Conservation (phyloP, 2,329 filamentous ascomycete species). For the Colletotrichum sublineola region DNA sequence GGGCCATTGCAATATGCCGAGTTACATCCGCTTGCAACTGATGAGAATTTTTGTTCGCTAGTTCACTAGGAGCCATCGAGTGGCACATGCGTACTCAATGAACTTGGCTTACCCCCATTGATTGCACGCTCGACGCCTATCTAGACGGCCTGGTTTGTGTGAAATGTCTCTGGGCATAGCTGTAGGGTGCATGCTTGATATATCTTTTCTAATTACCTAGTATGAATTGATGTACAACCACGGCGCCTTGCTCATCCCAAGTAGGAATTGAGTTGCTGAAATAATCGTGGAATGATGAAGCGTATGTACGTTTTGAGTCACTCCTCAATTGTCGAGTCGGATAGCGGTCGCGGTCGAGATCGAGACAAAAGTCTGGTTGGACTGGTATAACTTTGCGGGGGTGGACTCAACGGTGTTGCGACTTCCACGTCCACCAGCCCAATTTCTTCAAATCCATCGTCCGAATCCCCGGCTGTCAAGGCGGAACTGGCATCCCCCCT, state of each 20-base stretch:
- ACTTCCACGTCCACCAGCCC: conserved; percentile 20
- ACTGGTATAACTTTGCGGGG: conserved; percentile 24
- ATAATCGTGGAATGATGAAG: not conserved
- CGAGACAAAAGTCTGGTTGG: not conserved
- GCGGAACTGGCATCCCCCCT: conserved; percentile 15
- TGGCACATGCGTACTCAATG: not conserved
- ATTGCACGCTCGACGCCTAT: not conserved
- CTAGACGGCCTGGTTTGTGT: not conserved
- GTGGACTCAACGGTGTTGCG: conserved; percentile 35
- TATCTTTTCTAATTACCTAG: too few relatives aligned
- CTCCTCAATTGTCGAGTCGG: not conserved
- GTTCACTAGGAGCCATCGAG: not conserved
- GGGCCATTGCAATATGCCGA: not conserved
- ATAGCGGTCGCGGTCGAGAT: not conserved
- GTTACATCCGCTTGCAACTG: not conserved
- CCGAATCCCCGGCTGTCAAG: conserved; percentile 27
- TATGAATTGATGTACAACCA: not conserved
- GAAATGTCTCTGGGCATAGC: not conserved
- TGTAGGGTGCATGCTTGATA: not conserved
- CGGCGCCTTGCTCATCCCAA: not conserved
- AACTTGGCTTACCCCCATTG: not conserved
- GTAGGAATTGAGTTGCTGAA: not conserved
- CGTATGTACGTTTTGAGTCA: not conserved
- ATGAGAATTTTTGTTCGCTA: not conserved
- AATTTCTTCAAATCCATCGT: conserved; percentile 26